Evolutionary conservation across 2,329 filamentous ascomycete species (phyloP).

Genomic region (Plenodomus biglobosus): DNA sequence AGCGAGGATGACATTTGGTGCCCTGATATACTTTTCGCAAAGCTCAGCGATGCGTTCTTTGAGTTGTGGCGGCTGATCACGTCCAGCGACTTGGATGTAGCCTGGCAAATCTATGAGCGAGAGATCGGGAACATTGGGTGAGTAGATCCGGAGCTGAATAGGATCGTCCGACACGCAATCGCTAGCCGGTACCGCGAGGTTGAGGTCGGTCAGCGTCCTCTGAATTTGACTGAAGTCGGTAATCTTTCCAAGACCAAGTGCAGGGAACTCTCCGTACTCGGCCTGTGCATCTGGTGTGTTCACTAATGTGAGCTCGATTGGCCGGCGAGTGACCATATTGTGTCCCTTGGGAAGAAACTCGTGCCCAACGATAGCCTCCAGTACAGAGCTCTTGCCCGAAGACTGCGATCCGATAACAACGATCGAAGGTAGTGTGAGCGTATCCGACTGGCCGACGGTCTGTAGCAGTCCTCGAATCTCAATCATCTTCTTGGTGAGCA

Average conservation of each 20-base stretch:
- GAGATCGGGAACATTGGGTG: constrained; percentile 90
- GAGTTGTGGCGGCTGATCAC: constrained; percentile 85
- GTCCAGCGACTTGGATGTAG: constrained; percentile 93
- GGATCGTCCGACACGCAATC: constrained; percentile 97
- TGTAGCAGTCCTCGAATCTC: constrained; percentile 92
- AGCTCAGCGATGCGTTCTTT: constrained; percentile 96
- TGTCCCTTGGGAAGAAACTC: constrained; percentile 97
- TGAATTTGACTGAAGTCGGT: constrained; percentile 92
- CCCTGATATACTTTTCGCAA: constrained; percentile 96
- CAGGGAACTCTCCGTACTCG: constrained; percentile 96
- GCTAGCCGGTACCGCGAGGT: constrained; percentile 83
- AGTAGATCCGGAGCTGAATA: constrained; percentile 93
- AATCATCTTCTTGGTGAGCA: constrained; percentile 99
- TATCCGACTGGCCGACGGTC: constrained; percentile 86
- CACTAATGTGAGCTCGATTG: constrained; percentile 93
- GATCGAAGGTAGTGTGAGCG: constrained; percentile 88
- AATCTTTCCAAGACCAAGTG: constrained; percentile 84
- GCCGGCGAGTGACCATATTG: constrained; percentile 96
- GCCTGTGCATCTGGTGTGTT: constrained; percentile 85
- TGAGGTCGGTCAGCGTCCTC: constrained; percentile 90
- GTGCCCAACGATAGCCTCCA: constrained; percentile 96
- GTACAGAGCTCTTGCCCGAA: constrained; percentile 94
- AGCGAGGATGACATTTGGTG: constrained; percentile 93
- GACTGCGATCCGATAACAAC: constrained; percentile 99
- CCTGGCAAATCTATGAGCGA: constrained; percentile 95